These are phyloP conservation scores for Schizochytrium sp. DNA, from an alignment of 108 stramenopile genomes.

Conservation along the genomic window DNA sequence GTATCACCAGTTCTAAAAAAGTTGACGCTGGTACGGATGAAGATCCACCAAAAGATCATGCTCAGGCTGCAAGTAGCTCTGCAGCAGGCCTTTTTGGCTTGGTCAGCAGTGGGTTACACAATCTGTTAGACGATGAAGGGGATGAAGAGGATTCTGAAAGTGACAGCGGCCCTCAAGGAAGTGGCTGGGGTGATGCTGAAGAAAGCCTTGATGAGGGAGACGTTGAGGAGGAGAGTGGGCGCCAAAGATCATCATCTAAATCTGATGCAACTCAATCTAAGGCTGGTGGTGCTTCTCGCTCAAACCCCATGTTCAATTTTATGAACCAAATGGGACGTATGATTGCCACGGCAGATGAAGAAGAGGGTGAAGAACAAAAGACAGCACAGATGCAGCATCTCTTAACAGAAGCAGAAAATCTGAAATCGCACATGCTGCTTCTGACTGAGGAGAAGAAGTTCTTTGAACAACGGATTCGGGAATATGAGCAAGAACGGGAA, in stretches of 20 bases:
- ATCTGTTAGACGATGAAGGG: background rate
- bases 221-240: background rate
- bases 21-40: background rate
- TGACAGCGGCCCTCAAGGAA: background rate
- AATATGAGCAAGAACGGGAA: background rate
- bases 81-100: conserved; percentile 5
- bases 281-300: background rate
- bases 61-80: background rate
- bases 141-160: background rate
- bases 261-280: background rate
- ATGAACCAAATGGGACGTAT: conserved; percentile 22
- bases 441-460: background rate
- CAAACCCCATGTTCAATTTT: background rate
- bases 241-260: background rate
- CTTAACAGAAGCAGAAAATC: background rate
- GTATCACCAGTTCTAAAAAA: background rate
- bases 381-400: background rate
- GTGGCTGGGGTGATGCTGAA: background rate
- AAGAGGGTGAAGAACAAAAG: background rate
- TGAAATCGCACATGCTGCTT: conserved; percentile 22
- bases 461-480: background rate
- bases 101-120: background rate
- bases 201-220: background rate
- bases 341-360: background rate
- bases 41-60: background rate